Percentiles rank a stretch among this genome's conserved stretches.
Evolutionary conservation across 257 asterid species (phyloP).

Genomic region (Lavandula angustifolia): DNA sequence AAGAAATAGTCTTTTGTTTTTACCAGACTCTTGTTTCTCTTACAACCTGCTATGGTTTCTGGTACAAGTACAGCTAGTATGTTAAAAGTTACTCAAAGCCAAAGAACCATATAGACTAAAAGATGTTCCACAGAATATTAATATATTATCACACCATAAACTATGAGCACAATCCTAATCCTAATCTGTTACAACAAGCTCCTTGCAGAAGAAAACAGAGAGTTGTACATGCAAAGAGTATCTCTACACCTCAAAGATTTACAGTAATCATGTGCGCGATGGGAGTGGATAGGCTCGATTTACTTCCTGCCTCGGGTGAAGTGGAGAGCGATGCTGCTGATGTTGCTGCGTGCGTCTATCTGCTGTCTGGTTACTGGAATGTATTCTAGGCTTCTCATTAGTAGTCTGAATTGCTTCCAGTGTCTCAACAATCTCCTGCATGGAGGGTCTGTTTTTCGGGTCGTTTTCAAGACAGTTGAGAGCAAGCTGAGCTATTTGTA

Average conservation of each 20-base stretch:
- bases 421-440: slow-evolving; percentile 51
- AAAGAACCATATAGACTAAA: not conserved
- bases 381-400: slow-evolving; percentile 46
- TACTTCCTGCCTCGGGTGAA: slow-evolving; percentile 45
- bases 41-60: not conserved
- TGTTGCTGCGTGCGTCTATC: slow-evolving; percentile 37
- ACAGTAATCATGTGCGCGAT: slow-evolving; percentile 11
- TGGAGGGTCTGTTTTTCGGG: slow-evolving; percentile 30
- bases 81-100: not conserved
- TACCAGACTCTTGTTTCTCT: not conserved
- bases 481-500: slow-evolving; percentile 57
- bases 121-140: too few relatives aligned
- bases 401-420: slow-evolving; percentile 44
- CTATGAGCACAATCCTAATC: not conserved
- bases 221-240: too few relatives aligned
- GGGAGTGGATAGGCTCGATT: slow-evolving; percentile 40
- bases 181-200: not conserved
- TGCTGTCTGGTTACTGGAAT: slow-evolving; percentile 34
- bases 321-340: slow-evolving; percentile 51
- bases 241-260: too few relatives aligned
- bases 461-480: slow-evolving; percentile 56
- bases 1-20: not conserved
- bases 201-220: too few relatives aligned
- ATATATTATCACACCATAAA: not conserved
- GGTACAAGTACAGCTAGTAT: not conserved